Percentiles rank a stretch among this genome's conserved stretches.
phyloP scores from a whole-genome alignment of 345 rosid species.

The Ceriops zippeliana region DNA sequence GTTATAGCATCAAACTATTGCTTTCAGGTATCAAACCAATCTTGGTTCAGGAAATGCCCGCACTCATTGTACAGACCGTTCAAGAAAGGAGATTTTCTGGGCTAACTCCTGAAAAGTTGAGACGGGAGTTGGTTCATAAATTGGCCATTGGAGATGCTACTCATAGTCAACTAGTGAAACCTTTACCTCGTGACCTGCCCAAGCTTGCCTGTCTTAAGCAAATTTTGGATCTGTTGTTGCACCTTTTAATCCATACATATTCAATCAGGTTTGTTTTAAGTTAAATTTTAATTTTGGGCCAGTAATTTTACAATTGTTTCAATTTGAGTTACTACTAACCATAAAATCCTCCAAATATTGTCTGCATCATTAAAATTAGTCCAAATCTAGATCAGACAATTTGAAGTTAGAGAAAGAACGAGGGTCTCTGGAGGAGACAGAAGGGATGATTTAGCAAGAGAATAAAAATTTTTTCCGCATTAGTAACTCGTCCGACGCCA shows the following conservation, averaged over 20 bases:
- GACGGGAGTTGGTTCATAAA: conserved; percentile 79
- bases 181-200: conserved; percentile 80
- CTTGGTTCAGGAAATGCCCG: conserved; percentile 84
- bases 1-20: conserved; percentile 14
- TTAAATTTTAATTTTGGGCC: too few relatives aligned
- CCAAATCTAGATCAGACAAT: too few relatives aligned
- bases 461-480: too few relatives aligned
- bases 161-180: conserved; percentile 79
- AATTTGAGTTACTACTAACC: too few relatives aligned
- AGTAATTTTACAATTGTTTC: too few relatives aligned
- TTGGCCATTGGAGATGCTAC: conserved; percentile 88
- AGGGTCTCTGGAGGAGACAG: too few relatives aligned
- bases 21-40: conserved; percentile 81
- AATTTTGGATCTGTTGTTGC: conserved; percentile 66
- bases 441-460: too few relatives aligned
- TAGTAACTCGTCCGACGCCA: too few relatives aligned
- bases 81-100: conserved; percentile 95
- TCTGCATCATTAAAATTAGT: too few relatives aligned
- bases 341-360: too few relatives aligned
- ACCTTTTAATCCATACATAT: conserved; percentile 75
- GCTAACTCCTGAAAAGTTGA: conserved; percentile 65
- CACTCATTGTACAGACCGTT: conserved; percentile 69
- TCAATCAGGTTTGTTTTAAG: conserved; percentile 67
- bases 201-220: conserved; percentile 71
- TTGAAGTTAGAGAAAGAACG: too few relatives aligned